A percentile compares a stretch with the other conserved stretches of the same genome.
Evolutionary conservation across 768 basidiomycete species (phyloP).

Genomic region (Mycena haematopus): DNA sequence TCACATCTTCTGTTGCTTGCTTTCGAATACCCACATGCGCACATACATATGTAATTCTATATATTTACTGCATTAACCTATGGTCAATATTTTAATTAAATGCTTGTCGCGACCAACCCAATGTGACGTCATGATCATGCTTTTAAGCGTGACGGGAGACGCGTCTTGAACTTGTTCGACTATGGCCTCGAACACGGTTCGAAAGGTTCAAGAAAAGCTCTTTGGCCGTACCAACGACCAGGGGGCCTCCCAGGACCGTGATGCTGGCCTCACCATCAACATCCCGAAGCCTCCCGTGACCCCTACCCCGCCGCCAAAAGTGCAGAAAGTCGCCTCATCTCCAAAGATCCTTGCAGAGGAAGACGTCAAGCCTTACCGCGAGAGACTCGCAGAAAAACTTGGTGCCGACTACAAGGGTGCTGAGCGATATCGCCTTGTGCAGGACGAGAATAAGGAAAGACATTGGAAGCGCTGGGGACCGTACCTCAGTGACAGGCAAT

Average conservation of each 20-base stretch:
- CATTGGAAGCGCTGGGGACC: constrained; percentile 99
- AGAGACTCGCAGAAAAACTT: constrained; percentile 66
- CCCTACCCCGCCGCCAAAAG: constrained; percentile 54
- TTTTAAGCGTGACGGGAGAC: constrained; percentile 1
- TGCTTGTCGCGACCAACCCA: no score
- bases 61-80: constrained; percentile 2
- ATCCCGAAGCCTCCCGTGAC: constrained; percentile 63
- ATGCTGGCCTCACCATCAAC: constrained; percentile 63
- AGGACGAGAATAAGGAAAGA: constrained; percentile 77
- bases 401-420: constrained; percentile 78
- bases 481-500: constrained; percentile 96
- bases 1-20: constrained; percentile 12
- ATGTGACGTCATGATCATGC: background rate
- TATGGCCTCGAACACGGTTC: constrained; percentile 43
- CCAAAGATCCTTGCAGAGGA: constrained; percentile 39
- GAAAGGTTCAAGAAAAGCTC: constrained; percentile 76
- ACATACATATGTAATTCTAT: constrained; percentile 19
- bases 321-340: constrained; percentile 46
- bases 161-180: background rate
- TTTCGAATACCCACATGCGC: constrained; percentile 13
- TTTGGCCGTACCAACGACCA: constrained; percentile 51
- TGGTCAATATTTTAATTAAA: background rate
- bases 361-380: constrained; percentile 54
- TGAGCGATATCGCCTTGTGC: constrained; percentile 85
- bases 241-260: constrained; percentile 17